phyloP scores from a whole-genome alignment of 2,329 filamentous ascomycete genomes.

The Teratosphaeria zuluensis region DNA sequence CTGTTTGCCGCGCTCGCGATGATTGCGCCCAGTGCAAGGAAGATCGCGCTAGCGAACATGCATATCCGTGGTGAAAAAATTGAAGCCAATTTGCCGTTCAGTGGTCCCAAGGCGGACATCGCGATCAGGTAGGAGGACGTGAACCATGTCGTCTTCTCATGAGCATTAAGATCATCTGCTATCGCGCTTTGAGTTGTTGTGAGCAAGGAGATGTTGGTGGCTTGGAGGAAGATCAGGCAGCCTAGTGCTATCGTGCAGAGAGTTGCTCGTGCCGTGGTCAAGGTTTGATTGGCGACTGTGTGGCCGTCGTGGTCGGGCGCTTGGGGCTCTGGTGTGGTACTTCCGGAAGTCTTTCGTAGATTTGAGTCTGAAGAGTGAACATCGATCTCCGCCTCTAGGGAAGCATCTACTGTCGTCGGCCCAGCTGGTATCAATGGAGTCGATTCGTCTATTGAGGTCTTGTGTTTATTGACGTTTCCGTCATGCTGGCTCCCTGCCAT shows the following conservation, averaged over 20 bases:
- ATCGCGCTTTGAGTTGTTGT: slow-evolving; percentile 72
- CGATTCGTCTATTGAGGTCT: slow-evolving; percentile 6
- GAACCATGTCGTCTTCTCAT: slow-evolving; percentile 68
- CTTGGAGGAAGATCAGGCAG: slow-evolving; percentile 29
- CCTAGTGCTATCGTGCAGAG: slow-evolving; percentile 17
- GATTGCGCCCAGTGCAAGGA: slow-evolving; percentile 53
- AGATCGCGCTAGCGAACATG: slow-evolving; percentile 50
- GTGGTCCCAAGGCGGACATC: slow-evolving; percentile 51
- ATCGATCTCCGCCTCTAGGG: slow-evolving; percentile 8
- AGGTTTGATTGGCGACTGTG: slow-evolving; percentile 15
- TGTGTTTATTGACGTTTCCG: neutral
- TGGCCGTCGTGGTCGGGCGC: slow-evolving; percentile 5
- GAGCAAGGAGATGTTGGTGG: slow-evolving; percentile 68
- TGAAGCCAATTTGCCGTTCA: slow-evolving; percentile 62
- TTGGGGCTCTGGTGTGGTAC: neutral
- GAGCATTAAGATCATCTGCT: slow-evolving; percentile 64
- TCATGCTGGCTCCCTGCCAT: neutral
- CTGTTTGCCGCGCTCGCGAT: slow-evolving; percentile 53
- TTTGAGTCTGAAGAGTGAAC: neutral
- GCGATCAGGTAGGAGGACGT: slow-evolving; percentile 65
- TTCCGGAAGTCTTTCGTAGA: neutral
- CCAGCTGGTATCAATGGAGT: slow-evolving; percentile 13
- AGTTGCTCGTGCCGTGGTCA: slow-evolving; percentile 10
- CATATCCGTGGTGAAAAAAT: slow-evolving; percentile 63
- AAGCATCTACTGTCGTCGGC: slow-evolving; percentile 12